These are phyloP conservation scores for Syzygium aromaticum DNA, from an alignment of 345 rosid genomes.

Conservation along the genomic window DNA sequence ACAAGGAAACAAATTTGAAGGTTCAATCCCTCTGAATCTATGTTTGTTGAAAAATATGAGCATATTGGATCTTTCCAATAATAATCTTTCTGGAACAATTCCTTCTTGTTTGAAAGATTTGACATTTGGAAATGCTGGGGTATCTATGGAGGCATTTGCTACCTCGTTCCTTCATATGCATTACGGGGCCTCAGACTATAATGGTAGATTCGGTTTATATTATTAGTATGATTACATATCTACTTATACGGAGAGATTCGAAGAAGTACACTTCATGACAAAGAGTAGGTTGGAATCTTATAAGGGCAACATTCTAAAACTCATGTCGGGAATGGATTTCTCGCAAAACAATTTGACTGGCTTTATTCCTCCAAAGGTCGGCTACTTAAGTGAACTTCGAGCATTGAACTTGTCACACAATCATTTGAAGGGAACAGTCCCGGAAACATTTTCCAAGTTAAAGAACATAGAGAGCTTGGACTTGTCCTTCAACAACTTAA, in stretches of 20 bases:
- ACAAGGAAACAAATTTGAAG: neutral
- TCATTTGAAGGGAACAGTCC: neutral
- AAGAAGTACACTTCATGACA: neutral
- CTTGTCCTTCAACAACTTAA: neutral
- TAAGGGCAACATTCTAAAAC: neutral
- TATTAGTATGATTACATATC: too few relatives aligned
- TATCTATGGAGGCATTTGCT: neutral
- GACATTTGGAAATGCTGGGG: neutral
- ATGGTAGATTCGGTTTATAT: too few relatives aligned
- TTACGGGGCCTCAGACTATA: too few relatives aligned
- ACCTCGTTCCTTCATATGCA: accelerated
- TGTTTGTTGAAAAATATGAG: neutral
- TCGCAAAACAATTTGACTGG: neutral
- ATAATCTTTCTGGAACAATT: neutral
- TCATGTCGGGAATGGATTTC: neutral
- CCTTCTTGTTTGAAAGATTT: neutral
- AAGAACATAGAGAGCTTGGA: neutral
- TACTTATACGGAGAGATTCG: too few relatives aligned
- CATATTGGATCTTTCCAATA: neutral
- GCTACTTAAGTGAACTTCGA: neutral
- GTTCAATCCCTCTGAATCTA: neutral
- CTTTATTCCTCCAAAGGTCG: neutral
- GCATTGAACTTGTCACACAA: neutral
- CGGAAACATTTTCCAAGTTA: neutral
- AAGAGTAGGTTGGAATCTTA: neutral